These are phyloP conservation scores for Hypoxylon sp. DNA, from an alignment of 2,329 filamentous ascomycete genomes.

Conservation along the genomic window DNA sequence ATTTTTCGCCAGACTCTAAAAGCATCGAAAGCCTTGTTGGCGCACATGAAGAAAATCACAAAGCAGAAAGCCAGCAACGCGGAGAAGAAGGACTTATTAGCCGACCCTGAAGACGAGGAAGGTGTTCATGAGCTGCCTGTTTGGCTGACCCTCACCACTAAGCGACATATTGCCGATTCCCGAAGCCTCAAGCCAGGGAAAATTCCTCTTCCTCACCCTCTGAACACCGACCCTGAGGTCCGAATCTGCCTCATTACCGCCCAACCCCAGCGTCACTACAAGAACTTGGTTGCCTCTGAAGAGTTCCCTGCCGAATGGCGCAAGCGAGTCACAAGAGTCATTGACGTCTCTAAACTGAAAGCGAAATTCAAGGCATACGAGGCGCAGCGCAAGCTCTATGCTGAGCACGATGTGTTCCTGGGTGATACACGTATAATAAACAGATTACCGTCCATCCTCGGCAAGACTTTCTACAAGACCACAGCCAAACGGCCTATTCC, in stretches of 20 bases:
- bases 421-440: constrained; percentile 89
- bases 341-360: constrained; percentile 84
- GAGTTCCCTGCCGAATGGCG: constrained; percentile 78
- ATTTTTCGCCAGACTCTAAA: constrained; percentile 66
- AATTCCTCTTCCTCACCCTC: constrained; percentile 82
- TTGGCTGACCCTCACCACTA: constrained; percentile 75
- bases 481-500: constrained; percentile 90
- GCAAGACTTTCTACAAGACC: constrained; percentile 92
- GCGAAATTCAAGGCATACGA: constrained; percentile 92
- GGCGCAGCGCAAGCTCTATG: constrained; percentile 83
- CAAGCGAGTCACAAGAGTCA: constrained; percentile 79
- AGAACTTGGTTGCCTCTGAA: constrained; percentile 84
- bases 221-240: constrained; percentile 71
- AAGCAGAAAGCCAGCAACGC: constrained; percentile 63
- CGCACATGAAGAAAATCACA: constrained; percentile 72
- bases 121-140: constrained; percentile 66
- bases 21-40: constrained; percentile 74
- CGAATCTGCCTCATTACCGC: constrained; percentile 88
- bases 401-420: constrained; percentile 93
- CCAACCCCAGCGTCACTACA: constrained; percentile 75
- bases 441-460: constrained; percentile 81
- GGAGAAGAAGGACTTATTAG: constrained; percentile 71
- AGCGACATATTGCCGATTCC: constrained; percentile 78
- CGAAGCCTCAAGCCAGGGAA: constrained; percentile 82
- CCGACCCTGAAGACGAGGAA: constrained; percentile 62